These are phyloP conservation scores for Gaultheria prostrata DNA, from an alignment of 148 eudicot species.

Conservation along the genomic window DNA sequence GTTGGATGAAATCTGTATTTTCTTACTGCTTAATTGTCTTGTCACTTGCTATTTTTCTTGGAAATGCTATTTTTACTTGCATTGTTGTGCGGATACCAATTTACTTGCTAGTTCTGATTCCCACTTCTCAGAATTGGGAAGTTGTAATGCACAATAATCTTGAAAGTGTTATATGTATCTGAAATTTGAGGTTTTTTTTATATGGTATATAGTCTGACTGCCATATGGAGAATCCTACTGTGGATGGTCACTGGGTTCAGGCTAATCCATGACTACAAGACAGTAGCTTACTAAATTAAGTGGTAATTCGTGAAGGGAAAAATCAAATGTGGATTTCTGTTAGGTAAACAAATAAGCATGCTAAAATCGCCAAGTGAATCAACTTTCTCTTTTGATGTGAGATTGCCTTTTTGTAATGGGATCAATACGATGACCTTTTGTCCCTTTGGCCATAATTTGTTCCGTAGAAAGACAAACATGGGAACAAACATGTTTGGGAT, in stretches of 20 bases:
- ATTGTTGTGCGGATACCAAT: too few relatives aligned
- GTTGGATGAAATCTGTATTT: neutral
- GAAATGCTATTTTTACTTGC: slow-evolving; percentile 5
- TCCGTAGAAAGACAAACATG: neutral
- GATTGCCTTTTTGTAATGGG: neutral
- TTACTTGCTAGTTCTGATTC: neutral
- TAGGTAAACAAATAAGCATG: neutral
- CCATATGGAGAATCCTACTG: neutral
- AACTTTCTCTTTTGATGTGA: neutral
- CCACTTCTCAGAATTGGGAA: neutral
- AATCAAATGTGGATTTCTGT: neutral
- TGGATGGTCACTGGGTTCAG: neutral
- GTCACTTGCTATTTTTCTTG: neutral
- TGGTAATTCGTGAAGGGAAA: neutral
- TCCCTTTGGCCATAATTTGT: neutral
- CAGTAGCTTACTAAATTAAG: neutral
- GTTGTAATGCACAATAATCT: neutral
- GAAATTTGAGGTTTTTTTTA: neutral
- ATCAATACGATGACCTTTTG: neutral
- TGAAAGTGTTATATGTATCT: neutral
- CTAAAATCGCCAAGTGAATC: neutral
- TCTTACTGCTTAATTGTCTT: slow-evolving; percentile 5
- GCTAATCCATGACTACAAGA: neutral
- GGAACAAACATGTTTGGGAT: neutral
- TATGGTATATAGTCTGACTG: neutral